phyloP scores from a whole-genome alignment of 2,329 filamentous ascomycete species.

The Byssochlamys sp. region DNA sequence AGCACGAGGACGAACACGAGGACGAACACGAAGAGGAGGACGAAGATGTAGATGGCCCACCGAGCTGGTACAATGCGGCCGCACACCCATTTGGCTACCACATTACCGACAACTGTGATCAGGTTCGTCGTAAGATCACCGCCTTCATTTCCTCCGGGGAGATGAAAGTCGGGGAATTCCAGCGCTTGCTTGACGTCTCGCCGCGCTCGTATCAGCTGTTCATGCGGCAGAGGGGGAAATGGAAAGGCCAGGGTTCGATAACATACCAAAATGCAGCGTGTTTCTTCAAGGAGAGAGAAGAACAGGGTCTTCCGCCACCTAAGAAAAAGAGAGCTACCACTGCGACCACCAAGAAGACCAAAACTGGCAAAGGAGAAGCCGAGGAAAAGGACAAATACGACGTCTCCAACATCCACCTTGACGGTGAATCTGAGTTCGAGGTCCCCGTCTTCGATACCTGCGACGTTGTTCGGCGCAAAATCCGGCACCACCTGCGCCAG shows the following conservation, averaged over 20 bases:
- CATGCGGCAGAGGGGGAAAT: slow-evolving; percentile 31
- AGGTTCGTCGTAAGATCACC: slow-evolving; percentile 34
- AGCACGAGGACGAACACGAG: background rate
- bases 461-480: slow-evolving; percentile 50
- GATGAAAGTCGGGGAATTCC: slow-evolving; percentile 39
- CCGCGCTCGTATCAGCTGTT: slow-evolving; percentile 36
- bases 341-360: slow-evolving; percentile 17
- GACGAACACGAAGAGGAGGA: background rate
- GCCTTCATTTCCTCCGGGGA: slow-evolving; percentile 34
- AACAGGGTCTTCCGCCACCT: slow-evolving; percentile 36
- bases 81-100: background rate
- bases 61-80: background rate
- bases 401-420: slow-evolving; percentile 35
- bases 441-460: slow-evolving; percentile 50
- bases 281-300: slow-evolving; percentile 45
- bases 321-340: slow-evolving; percentile 4
- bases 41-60: background rate
- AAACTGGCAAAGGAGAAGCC: slow-evolving; percentile 6
- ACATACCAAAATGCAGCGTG: slow-evolving; percentile 19
- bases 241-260: slow-evolving; percentile 19
- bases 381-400: slow-evolving; percentile 25
- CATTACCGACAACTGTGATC: slow-evolving; percentile 16
- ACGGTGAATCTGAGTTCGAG: slow-evolving; percentile 37
- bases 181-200: slow-evolving; percentile 27
- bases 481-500: slow-evolving; percentile 41